A percentile compares a stretch with the other conserved stretches of the same genome.
phyloP scores from a whole-genome alignment of 805 yeast genomes.

The Citeromyces matritensis region DNA sequence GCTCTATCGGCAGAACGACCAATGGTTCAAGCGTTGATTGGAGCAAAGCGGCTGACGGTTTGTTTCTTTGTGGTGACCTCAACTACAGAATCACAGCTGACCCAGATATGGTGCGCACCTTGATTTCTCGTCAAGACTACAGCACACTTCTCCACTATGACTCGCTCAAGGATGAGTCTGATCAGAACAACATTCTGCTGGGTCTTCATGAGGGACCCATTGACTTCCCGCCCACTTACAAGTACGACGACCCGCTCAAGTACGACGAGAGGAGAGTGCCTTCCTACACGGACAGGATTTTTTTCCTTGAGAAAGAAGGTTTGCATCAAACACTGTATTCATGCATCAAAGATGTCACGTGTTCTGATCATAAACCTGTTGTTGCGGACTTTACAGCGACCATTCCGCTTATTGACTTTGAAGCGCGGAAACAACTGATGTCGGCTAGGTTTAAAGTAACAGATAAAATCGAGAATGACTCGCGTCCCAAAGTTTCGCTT shows the following conservation, averaged over 20 bases:
- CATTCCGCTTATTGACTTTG: slow-evolving; percentile 19
- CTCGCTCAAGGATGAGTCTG: slow-evolving; percentile 20
- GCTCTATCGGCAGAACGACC: neutral
- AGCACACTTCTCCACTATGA: slow-evolving; percentile 23
- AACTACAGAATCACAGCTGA: slow-evolving; percentile 21
- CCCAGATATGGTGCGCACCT: slow-evolving; percentile 2
- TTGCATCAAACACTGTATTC: slow-evolving; percentile 8
- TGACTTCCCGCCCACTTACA: slow-evolving; percentile 39
- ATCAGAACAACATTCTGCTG: slow-evolving; percentile 17
- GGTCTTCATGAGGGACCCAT: slow-evolving; percentile 33
- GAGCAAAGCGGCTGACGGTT: slow-evolving; percentile 6
- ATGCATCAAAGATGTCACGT: slow-evolving; percentile 8
- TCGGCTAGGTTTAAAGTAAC: slow-evolving; percentile 20
- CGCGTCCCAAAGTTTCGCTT: slow-evolving; percentile 23
- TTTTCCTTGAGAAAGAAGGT: slow-evolving; percentile 16
- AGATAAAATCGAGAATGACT: slow-evolving; percentile 27
- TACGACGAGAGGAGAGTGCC: slow-evolving; percentile 26
- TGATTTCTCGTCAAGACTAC: slow-evolving; percentile 13
- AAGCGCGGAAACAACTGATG: slow-evolving; percentile 17
- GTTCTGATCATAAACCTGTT: slow-evolving; percentile 48
- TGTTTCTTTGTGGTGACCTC: slow-evolving; percentile 29
- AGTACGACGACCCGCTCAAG: slow-evolving; percentile 14
- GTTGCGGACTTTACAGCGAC: slow-evolving; percentile 16
- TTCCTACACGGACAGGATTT: slow-evolving; percentile 44
- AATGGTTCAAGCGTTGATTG: neutral